These are phyloP conservation scores for Rhododendron griersonianum DNA, from an alignment of 148 eudicot species.

Conservation along the genomic window DNA sequence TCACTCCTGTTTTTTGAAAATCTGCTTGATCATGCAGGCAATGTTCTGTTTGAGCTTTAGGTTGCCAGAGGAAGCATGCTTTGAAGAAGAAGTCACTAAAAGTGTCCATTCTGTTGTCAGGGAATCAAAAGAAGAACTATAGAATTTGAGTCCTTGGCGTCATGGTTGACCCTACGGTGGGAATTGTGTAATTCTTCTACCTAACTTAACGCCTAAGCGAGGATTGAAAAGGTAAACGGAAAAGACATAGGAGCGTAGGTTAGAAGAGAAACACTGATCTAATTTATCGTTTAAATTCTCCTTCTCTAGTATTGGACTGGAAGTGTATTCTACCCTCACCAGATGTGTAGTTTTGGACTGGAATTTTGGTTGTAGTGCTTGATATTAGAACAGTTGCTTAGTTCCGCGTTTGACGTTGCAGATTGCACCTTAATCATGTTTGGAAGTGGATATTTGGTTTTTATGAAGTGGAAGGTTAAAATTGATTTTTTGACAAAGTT, in stretches of 20 bases:
- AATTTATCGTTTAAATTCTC: not conserved
- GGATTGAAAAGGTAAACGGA: constrained; percentile 1
- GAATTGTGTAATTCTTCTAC: not conserved
- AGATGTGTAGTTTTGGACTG: not conserved
- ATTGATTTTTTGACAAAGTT: no score
- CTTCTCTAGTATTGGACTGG: not conserved
- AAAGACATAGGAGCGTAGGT: not conserved
- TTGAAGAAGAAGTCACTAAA: constrained; percentile 21
- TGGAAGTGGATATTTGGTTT: no score
- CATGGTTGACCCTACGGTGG: not conserved
- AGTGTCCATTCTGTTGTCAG: constrained; percentile 8
- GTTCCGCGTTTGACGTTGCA: not conserved
- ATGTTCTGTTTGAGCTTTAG: constrained; percentile 97
- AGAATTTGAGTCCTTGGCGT: not conserved
- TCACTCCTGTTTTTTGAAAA: not conserved
- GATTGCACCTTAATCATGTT: not conserved
- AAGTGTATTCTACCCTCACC: not conserved
- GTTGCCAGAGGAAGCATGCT: constrained; percentile 81
- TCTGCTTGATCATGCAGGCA: constrained; percentile 48
- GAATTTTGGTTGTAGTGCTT: not conserved
- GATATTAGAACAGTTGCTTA: not conserved
- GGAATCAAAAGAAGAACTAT: not conserved
- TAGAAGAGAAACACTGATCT: not conserved
- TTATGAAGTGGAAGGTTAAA: no score
- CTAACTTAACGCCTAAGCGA: not conserved